These are phyloP conservation scores for Phylloporus sp. DNA, from an alignment of 768 basidiomycete genomes.

Conservation along the genomic window DNA sequence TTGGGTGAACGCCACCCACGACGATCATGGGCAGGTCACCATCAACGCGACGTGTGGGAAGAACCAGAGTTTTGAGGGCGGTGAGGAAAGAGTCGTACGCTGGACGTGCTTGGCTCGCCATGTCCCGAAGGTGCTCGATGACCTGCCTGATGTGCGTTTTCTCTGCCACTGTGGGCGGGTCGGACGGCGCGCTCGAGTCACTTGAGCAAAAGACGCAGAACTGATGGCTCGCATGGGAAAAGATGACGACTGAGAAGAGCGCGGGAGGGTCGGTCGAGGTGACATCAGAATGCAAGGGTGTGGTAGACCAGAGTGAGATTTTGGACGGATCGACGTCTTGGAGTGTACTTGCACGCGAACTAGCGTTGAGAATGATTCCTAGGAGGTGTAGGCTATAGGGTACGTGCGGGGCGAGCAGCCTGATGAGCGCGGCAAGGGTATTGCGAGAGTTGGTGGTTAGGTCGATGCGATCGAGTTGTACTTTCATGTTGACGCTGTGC, in stretches of 20 bases:
- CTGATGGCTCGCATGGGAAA: conserved; percentile 10
- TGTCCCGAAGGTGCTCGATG: conserved; percentile 6
- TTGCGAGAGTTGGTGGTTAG: not conserved
- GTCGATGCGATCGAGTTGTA: conserved; percentile 14
- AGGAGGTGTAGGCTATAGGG: conserved; percentile 15
- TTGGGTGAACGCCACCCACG: conserved; percentile 2
- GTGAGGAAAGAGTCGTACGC: conserved; percentile 5
- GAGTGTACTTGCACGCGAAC: conserved; percentile 9
- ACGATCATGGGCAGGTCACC: conserved; percentile 12
- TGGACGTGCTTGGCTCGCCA: conserved; percentile 1
- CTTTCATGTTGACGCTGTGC: no score
- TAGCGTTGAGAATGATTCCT: conserved; percentile 17
- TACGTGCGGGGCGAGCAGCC: conserved; percentile 10
- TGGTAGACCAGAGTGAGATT: conserved; percentile 18
- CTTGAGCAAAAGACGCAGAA: conserved; percentile 19
- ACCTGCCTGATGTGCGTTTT: conserved; percentile 14
- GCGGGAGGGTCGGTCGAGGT: not conserved
- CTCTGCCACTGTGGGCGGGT: conserved; percentile 6
- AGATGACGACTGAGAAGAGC: conserved; percentile 19
- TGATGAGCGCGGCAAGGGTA: conserved; percentile 5
- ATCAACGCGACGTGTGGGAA: not conserved
- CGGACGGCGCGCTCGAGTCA: conserved; percentile 1
- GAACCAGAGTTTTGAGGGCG: not conserved
- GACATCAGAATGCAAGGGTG: no score
- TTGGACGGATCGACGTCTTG: conserved; percentile 14